Evolutionary conservation across 106 monocot species (phyloP), one percentile per base, ranked within the genome.

Genomic region (Agapanthus africanus): DNA sequence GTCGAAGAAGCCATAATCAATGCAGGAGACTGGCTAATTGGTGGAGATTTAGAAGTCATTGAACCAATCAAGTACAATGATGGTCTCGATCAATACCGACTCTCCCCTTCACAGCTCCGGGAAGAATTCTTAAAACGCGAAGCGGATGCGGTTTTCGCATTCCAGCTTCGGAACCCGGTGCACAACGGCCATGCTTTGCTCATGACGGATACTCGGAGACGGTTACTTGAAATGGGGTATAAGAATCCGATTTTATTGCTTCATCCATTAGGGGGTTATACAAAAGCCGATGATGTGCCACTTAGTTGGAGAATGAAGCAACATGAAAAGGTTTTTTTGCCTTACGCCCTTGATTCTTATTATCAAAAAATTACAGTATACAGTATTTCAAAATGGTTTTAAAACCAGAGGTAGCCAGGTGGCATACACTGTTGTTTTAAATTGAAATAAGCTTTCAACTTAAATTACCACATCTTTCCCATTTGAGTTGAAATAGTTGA

Each of bases 211-310:
- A 94, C 94, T 18, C 84, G 94, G 66, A 74, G 67, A 32, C 90
- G 77, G 30, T 87, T 94, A 14, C 69, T 94, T 26, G 87, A 90
- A 51, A 94, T 90, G 94, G 94, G 94, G 22, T 90, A 87, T 56
- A 87, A 90, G 68, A 94, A 90, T 50, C 94, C 94, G 11, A 65
- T 94, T 49, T 49, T 94, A 25, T 73, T 94, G 74, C 82, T 94
- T 71, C 94, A 94, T 73, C 94, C 90, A 9, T 71, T 90, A 71
- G 94, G 94, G 28, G 94, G 94, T 35, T 94, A 73, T 65, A 94
- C 94, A 8, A 94, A 94, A 83, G 90, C 94, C 30, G 94, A 94
- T 75, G 94, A 94, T 83, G 94, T 94, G 47, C 94, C 94, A 15
- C 87, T 94, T 72, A 76, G 70, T 74, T 94, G 90, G 94, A 79